These are phyloP conservation scores for Juncus effusus DNA, from an alignment of 176 grass and related monocot genomes.

Conservation along the genomic window DNA sequence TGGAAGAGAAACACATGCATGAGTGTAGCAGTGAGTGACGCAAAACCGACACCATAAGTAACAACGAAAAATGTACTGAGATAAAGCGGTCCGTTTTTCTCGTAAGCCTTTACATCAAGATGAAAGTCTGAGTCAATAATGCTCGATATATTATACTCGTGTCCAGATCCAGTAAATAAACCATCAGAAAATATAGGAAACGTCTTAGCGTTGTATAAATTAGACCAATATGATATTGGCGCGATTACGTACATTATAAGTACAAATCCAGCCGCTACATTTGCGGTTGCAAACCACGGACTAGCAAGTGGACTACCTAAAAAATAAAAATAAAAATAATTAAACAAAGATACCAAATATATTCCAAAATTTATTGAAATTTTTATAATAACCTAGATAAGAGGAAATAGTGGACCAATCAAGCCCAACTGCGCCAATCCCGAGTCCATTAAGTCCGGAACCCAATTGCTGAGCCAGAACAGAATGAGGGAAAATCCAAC, in stretches of 20 bases:
- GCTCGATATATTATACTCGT: slow-evolving; percentile 68
- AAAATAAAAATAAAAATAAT: not conserved
- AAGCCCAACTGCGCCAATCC: slow-evolving; percentile 62
- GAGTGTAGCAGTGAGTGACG: slow-evolving; percentile 70
- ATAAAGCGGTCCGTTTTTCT: slow-evolving; percentile 64
- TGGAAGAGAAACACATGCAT: slow-evolving; percentile 87
- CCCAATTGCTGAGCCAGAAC: slow-evolving; percentile 81
- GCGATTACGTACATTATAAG: slow-evolving; percentile 70
- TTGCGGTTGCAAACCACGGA: slow-evolving; percentile 93
- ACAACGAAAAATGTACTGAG: slow-evolving; percentile 77
- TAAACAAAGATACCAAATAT: not conserved
- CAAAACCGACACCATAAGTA: slow-evolving; percentile 78
- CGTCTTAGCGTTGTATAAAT: slow-evolving; percentile 61
- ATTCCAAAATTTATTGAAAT: slow-evolving; percentile 7
- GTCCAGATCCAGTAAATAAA: slow-evolving; percentile 50
- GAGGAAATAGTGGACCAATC: slow-evolving; percentile 81
- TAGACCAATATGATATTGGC: slow-evolving; percentile 59
- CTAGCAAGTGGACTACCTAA: slow-evolving; percentile 78
- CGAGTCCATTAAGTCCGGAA: slow-evolving; percentile 62
- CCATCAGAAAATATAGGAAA: slow-evolving; percentile 90
- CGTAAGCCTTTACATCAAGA: slow-evolving; percentile 55
- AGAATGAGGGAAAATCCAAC: slow-evolving; percentile 67
- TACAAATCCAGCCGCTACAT: slow-evolving; percentile 67
- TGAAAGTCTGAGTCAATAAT: slow-evolving; percentile 74
- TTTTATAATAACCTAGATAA: slow-evolving; percentile 41